These are phyloP conservation scores for Boletus sp. DNA, from an alignment of 1,284 basidiomycete species.

Conservation along the genomic window DNA sequence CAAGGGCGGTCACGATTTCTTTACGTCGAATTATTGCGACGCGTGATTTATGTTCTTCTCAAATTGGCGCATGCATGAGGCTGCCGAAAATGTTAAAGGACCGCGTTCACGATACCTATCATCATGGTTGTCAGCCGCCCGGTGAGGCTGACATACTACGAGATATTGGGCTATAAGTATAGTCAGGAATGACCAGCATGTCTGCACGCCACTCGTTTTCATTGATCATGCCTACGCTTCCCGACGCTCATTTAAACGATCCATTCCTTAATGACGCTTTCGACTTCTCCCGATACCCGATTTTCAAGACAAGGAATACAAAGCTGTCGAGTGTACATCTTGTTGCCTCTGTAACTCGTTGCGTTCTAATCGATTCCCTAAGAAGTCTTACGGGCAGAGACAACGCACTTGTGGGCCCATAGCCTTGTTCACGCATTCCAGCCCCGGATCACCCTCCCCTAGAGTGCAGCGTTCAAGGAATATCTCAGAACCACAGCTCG, in stretches of 20 bases:
- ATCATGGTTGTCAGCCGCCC: conserved; percentile 11
- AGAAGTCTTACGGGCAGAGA: not conserved
- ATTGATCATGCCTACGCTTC: conserved; percentile 1
- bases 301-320: conserved; percentile 4
- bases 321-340: conserved; percentile 8
- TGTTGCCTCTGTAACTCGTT: not conserved
- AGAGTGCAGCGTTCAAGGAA: conserved; percentile 16
- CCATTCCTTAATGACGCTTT: conserved; percentile 24
- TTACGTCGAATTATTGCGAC: too few species aligned
- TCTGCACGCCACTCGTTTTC: not conserved
- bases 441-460: not conserved
- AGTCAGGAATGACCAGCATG: not conserved
- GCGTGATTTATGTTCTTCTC: too few species aligned
- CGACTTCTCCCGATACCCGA: conserved; percentile 22
- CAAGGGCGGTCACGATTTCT: too few species aligned
- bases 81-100: too few species aligned
- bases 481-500: conserved; percentile 23
- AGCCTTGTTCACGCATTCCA: conserved; percentile 1
- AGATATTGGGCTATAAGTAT: not conserved
- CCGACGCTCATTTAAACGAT: conserved; percentile 23
- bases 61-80: too few species aligned
- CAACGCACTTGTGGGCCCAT: conserved; percentile 1
- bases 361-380: not conserved
- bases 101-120: not conserved
- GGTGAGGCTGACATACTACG: conserved; percentile 16